Evolutionary conservation across 2,329 filamentous ascomycete genomes (phyloP), one percentile per base, ranked within the genome.

Genomic region (Claviceps maximensis): DNA sequence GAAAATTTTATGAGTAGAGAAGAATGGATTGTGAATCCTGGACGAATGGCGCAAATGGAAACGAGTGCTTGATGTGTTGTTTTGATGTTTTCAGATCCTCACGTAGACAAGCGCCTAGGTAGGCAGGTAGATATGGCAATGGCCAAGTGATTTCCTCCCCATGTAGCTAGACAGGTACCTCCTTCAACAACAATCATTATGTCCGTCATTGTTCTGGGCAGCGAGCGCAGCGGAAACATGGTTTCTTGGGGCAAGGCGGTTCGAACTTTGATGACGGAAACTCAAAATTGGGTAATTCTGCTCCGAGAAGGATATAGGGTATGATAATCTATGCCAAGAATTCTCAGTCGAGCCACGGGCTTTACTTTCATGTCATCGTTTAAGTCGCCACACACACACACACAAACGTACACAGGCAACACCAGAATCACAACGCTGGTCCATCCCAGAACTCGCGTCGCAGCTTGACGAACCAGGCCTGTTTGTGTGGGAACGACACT

Each of bases 401-500:
- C n/a, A n/a, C n/a, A n/a, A n/a, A n/a, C n/a, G n/a, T n/a, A n/a
- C n/a, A n/a, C n/a, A n/a, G 27, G n/a, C 17, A 3, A 19, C 17
- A 19, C 17, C 4, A 6, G 23, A 21, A 13, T 59, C 51, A 85
- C 31, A 84, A 59, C 4, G 73, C 74, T 15, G 88, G 88, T 0
- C 80, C 82, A 47, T 86, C 79, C 86, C 89, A 97, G 21, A 77
- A 79, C 58, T 95, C 89, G 55, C 91, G 77, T 54, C 81, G 77
- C 57, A 95, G 77, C 62, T 85, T 86, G 69, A 95, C 86, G 56
- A 91, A 77, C 69, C 90, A 94, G 7, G 88, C 83, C 66, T 95
- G 89, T 68, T 98, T 98, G 66, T 97, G 90, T 1, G 89, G 85
- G 58, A 98, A 89, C 1, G 83, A 79, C 50, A 97, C 77, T 63